These are phyloP conservation scores for Stagonosporopsis rhizophila DNA, from an alignment of 2,329 filamentous ascomycete species.

Conservation along the genomic window DNA sequence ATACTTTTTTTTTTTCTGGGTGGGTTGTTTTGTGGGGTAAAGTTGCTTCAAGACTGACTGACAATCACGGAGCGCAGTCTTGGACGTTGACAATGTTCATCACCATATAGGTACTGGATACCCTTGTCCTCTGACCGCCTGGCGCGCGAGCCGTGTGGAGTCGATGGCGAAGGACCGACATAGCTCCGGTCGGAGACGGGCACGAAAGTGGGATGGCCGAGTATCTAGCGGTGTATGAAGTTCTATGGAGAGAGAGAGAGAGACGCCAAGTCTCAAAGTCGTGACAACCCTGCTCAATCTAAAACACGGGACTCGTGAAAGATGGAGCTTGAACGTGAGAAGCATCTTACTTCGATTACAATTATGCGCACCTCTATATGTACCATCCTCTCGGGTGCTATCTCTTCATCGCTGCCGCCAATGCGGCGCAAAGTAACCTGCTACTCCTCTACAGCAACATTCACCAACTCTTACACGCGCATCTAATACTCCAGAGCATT, in stretches of 20 bases:
- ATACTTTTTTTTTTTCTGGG: background rate
- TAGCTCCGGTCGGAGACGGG: constrained; percentile 1
- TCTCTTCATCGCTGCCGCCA: background rate
- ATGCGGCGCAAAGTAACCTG: background rate
- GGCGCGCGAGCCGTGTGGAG: background rate
- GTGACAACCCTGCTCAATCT: too few relatives aligned
- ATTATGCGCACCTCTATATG: constrained; percentile 14
- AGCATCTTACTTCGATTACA: constrained; percentile 14
- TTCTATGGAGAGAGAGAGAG: constrained; percentile 10
- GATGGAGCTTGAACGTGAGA: background rate
- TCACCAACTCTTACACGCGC: background rate
- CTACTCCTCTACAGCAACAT: background rate
- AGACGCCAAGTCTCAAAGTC: background rate
- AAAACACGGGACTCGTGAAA: too few relatives aligned
- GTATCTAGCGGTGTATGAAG: constrained; percentile 1
- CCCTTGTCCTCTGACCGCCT: background rate
- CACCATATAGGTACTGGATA: background rate
- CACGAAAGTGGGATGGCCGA: constrained; percentile 3
- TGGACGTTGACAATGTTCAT: background rate
- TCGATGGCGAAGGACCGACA: constrained; percentile 12
- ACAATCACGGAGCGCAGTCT: too few relatives aligned
- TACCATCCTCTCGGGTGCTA: constrained; percentile 11
- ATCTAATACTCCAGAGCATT: background rate
- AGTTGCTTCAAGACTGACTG: too few relatives aligned
- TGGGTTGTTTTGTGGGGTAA: background rate